phyloP scores from a whole-genome alignment of 768 basidiomycete genomes.

The Calocybe gangraenosa region DNA sequence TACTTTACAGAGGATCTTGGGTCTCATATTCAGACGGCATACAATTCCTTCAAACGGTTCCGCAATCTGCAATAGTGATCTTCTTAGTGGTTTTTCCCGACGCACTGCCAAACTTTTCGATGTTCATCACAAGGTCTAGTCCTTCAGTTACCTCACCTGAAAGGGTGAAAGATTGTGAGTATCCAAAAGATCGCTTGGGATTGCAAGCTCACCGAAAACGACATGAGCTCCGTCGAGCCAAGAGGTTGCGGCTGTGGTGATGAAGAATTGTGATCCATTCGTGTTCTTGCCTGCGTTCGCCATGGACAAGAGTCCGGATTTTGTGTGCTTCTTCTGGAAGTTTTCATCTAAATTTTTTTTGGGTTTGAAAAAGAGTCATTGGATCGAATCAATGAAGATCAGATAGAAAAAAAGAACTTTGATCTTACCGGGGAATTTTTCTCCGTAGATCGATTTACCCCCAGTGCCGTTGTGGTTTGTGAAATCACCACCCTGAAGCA shows the following conservation, averaged over 20 bases:
- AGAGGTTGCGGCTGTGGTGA: slow-evolving; percentile 72
- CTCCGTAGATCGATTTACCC: slow-evolving; percentile 77
- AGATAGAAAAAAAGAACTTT: background rate
- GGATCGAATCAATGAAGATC: slow-evolving; percentile 5
- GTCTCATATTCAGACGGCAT: no score
- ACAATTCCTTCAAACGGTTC: slow-evolving; percentile 32
- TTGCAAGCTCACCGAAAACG: slow-evolving; percentile 64
- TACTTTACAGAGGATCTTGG: no score
- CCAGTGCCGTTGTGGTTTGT: slow-evolving; percentile 66
- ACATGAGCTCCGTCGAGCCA: slow-evolving; percentile 86
- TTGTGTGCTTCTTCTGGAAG: slow-evolving; percentile 71
- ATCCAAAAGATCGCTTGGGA: background rate
- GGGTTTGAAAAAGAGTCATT: background rate
- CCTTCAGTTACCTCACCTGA: slow-evolving; percentile 66
- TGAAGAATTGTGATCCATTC: slow-evolving; percentile 88
- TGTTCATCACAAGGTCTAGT: slow-evolving; percentile 44
- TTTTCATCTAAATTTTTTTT: slow-evolving; percentile 84
- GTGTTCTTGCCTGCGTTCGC: slow-evolving; percentile 81
- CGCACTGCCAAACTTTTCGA: slow-evolving; percentile 36
- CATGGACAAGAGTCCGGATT: slow-evolving; percentile 68
- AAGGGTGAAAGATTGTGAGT: background rate
- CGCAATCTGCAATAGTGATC: slow-evolving; percentile 54
- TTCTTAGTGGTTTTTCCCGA: slow-evolving; percentile 37
- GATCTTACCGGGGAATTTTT: slow-evolving; percentile 58
- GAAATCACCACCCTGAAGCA: slow-evolving; percentile 93